Percentiles rank a stretch among this genome's conserved stretches.
These are phyloP conservation scores for Phytophthora megakarya DNA, from an alignment of 352 stramenopile genomes.

Conservation along the genomic window DNA sequence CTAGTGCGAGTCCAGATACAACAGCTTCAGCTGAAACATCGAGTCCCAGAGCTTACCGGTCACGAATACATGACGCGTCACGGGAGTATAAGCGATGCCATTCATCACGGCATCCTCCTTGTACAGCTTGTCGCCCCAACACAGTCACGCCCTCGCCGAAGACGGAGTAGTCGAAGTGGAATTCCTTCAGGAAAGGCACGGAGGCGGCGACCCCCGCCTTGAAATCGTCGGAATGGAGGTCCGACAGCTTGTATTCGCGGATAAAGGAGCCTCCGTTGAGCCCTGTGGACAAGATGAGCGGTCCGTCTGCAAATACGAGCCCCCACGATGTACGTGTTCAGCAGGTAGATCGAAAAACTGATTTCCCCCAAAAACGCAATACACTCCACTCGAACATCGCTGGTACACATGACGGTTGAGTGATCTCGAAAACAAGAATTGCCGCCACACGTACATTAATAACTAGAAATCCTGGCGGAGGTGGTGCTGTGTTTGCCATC, in stretches of 20 bases:
- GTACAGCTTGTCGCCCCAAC: conserved; percentile 72
- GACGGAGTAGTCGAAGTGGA: conserved; percentile 52
- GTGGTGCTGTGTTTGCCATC: conserved; percentile 25
- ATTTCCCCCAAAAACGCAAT: conserved; percentile 46
- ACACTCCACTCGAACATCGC: conserved; percentile 47
- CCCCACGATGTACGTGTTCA: conserved; percentile 54
- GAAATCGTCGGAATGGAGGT: conserved; percentile 22
- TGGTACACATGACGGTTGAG: conserved; percentile 38
- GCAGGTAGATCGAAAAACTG: conserved; percentile 53
- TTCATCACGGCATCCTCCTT: conserved; percentile 86
- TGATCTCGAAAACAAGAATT: conserved; percentile 44
- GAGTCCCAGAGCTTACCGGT: conserved; percentile 88
- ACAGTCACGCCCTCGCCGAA: conserved; percentile 85
- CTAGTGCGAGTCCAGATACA: conserved; percentile 39
- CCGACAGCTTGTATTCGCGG: conserved; percentile 59
- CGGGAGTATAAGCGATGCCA: conserved; percentile 82
- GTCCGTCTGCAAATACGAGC: conserved; percentile 61
- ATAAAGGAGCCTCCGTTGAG: conserved; percentile 71
- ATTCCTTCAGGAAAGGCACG: conserved; percentile 47
- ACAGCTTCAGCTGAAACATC: conserved; percentile 82
- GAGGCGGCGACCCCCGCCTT: conserved; percentile 8
- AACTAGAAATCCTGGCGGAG: conserved; percentile 28
- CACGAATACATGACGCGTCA: conserved; percentile 65
- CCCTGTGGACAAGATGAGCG: conserved; percentile 78
- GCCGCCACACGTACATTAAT: conserved; percentile 32